These are phyloP conservation scores for Ganoderma leucocontextum DNA, from an alignment of 1,284 basidiomycete genomes.

Conservation along the genomic window DNA sequence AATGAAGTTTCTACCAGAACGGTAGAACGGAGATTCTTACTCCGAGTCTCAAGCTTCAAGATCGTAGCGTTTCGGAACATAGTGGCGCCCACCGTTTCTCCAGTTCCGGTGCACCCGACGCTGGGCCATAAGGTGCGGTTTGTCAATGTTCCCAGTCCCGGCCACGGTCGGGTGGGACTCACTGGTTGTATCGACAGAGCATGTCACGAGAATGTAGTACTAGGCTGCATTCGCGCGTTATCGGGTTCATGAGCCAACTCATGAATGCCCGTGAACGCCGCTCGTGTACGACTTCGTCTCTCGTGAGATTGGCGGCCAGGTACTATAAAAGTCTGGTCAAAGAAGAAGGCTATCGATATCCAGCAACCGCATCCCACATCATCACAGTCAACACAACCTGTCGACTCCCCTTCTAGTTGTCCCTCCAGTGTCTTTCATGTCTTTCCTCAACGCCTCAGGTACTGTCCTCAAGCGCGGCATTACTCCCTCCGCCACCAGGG, in stretches of 20 bases:
- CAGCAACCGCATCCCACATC: not conserved
- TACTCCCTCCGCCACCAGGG: slow-evolving; percentile 12
- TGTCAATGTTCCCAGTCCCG: not conserved
- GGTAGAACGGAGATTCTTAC: no score
- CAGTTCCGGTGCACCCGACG: not conserved
- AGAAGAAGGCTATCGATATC: not conserved
- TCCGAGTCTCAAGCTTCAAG: not conserved
- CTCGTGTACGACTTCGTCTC: not conserved
- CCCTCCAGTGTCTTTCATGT: no score
- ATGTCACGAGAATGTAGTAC: no score
- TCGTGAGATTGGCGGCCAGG: not conserved
- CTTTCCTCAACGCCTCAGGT: slow-evolving; percentile 27
- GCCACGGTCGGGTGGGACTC: not conserved
- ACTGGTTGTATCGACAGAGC: no score
- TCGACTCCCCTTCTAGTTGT: no score
- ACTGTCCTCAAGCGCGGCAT: slow-evolving; percentile 28
- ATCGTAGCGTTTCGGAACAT: not conserved
- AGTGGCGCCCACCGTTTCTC: not conserved
- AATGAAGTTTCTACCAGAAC: no score
- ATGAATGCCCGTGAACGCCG: slow-evolving; percentile 1
- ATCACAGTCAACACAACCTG: not conserved
- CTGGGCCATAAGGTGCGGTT: not conserved
- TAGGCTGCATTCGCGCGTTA: no score
- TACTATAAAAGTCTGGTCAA: not conserved
- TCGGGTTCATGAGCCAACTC: slow-evolving; percentile 16